A percentile compares a stretch with the other conserved stretches of the same genome.
These are phyloP conservation scores for Cryphonectria japonica DNA, from an alignment of 2,329 filamentous ascomycete species.

Conservation along the genomic window DNA sequence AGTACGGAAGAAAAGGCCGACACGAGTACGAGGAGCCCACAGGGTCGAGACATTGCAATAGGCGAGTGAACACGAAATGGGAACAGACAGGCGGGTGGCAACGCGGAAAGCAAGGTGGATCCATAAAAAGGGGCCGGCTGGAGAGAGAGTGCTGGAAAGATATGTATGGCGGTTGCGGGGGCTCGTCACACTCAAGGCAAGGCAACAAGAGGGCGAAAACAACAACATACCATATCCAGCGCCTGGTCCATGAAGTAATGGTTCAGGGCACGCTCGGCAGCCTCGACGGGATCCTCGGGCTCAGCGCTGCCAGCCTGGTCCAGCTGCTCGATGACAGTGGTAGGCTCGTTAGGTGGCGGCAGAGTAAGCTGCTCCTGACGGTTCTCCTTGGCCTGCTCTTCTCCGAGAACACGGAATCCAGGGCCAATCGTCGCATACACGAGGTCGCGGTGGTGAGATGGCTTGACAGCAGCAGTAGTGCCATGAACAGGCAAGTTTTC, in stretches of 20 bases:
- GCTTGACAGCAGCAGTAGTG: neutral
- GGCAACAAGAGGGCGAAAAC: constrained; percentile 5
- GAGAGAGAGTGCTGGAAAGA: neutral
- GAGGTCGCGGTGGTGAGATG: neutral
- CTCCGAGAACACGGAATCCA: constrained; percentile 14
- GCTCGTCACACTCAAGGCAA: neutral
- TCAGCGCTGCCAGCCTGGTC: constrained; percentile 32
- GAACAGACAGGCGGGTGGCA: constrained; percentile 1
- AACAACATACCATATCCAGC: constrained; percentile 73
- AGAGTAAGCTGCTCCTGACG: constrained; percentile 24
- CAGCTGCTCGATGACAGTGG: neutral
- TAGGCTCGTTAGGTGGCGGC: constrained; percentile 17
- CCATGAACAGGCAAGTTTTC: constrained; percentile 12
- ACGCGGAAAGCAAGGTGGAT: constrained; percentile 5
- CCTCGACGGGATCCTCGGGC: constrained; percentile 36
- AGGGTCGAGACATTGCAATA: constrained; percentile 33
- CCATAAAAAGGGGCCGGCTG: neutral
- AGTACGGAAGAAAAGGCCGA: neutral
- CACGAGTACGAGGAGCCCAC: constrained; percentile 6
- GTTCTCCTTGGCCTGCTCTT: constrained; percentile 24
- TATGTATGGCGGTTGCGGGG: neutral
- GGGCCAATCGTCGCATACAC: constrained; percentile 18
- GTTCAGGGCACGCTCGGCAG: constrained; percentile 48
- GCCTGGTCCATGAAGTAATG: constrained; percentile 80
- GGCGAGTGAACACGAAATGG: constrained; percentile 16